These are phyloP conservation scores for Russula lepida DNA, from an alignment of 768 basidiomycete genomes.

Conservation along the genomic window DNA sequence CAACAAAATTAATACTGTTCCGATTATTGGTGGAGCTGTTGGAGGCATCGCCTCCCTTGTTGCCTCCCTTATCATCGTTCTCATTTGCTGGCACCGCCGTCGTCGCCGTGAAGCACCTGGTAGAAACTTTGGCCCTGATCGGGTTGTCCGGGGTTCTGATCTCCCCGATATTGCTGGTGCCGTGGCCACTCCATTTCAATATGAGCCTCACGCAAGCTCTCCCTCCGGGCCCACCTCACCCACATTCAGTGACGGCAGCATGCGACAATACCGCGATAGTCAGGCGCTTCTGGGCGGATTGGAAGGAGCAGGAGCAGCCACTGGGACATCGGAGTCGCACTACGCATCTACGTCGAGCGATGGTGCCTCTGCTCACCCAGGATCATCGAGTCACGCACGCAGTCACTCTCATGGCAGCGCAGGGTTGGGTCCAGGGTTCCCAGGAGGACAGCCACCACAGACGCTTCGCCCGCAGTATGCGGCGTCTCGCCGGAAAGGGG, in stretches of 20 bases:
- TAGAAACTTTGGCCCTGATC: slow-evolving; percentile 44
- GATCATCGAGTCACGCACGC: background rate
- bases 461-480: slow-evolving; percentile 24
- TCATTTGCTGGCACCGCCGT: slow-evolving; percentile 28
- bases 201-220: slow-evolving; percentile 22
- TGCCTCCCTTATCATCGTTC: slow-evolving; percentile 23
- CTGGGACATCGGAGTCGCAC: slow-evolving; percentile 20
- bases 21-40: slow-evolving; percentile 28
- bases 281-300: slow-evolving; percentile 23
- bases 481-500: slow-evolving; percentile 20
- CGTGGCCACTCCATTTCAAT: slow-evolving; percentile 19
- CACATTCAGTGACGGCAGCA: slow-evolving; percentile 14
- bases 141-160: slow-evolving; percentile 28
- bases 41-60: slow-evolving; percentile 24
- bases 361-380: background rate
- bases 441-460: slow-evolving; percentile 11
- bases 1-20: slow-evolving; percentile 20
- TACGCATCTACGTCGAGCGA: slow-evolving; percentile 17
- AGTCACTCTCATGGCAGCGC: background rate
- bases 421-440: background rate
- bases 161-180: slow-evolving; percentile 19
- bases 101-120: slow-evolving; percentile 36
- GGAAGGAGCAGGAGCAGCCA: slow-evolving; percentile 15
- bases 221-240: slow-evolving; percentile 17
- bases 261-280: slow-evolving; percentile 25